phyloP scores from a whole-genome alignment of 2,329 filamentous ascomycete species.

The Fusarium odoratissimum region DNA sequence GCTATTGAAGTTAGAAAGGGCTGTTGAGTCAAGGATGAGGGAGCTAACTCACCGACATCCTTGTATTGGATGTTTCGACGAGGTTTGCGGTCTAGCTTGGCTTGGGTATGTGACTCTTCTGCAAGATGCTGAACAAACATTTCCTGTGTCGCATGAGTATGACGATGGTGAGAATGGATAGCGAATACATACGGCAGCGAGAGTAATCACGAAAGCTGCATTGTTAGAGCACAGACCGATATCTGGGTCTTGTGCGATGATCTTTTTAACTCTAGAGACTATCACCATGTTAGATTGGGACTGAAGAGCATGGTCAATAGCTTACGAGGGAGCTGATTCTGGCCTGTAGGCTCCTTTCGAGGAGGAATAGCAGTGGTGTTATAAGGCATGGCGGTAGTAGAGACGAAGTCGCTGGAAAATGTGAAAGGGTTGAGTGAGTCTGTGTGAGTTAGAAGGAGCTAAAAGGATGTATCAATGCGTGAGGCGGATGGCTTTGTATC shows the following conservation, averaged over 20 bases:
- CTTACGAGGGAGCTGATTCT: slow-evolving; percentile 86
- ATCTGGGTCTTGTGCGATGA: slow-evolving; percentile 88
- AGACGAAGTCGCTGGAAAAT: background rate
- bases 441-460: slow-evolving; percentile 7
- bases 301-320: slow-evolving; percentile 37
- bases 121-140: slow-evolving; percentile 96
- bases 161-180: background rate
- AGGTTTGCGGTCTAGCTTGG: slow-evolving; percentile 91
- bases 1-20: slow-evolving; percentile 61
- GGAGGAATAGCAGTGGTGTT: slow-evolving; percentile 87
- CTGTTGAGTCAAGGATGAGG: background rate
- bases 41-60: slow-evolving; percentile 75
- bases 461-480: background rate
- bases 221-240: slow-evolving; percentile 90
- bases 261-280: slow-evolving; percentile 97
- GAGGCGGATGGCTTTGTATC: background rate
- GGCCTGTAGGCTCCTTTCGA: slow-evolving; percentile 83
- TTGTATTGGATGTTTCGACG: slow-evolving; percentile 95
- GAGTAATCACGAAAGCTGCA: slow-evolving; percentile 91
- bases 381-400: slow-evolving; percentile 76
- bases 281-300: slow-evolving; percentile 5
- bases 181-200: slow-evolving; percentile 78
- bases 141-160: slow-evolving; percentile 67
- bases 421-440: background rate
- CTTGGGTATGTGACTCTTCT: slow-evolving; percentile 85